Evolutionary conservation across 163 green algal species (phyloP).

Genomic region (Scenedesmus sp.): DNA sequence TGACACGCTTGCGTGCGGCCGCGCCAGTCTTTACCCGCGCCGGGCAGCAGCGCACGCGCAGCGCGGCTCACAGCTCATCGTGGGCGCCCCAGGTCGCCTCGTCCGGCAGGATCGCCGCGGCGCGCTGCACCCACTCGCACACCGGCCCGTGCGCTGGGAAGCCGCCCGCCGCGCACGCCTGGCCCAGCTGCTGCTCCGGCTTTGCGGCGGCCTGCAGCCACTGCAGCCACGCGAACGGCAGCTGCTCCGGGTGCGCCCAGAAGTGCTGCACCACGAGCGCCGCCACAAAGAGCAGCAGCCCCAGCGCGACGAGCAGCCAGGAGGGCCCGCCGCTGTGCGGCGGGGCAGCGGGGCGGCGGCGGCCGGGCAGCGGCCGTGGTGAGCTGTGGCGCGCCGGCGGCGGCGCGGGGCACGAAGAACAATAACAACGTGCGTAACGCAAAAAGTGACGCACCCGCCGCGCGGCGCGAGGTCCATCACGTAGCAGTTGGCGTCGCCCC

Average conservation of each 20-base stretch:
- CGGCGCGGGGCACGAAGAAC: background rate
- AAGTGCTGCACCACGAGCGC: background rate
- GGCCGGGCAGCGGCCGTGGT: background rate
- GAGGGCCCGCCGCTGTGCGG: background rate
- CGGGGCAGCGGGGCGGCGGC: background rate
- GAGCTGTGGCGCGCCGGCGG: background rate
- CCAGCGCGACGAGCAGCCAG: constrained; percentile 2
- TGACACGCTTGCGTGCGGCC: no score
- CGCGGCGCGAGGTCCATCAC: constrained; percentile 29
- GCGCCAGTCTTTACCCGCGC: background rate
- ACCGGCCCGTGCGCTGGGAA: background rate
- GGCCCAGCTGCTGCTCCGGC: background rate
- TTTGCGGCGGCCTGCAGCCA: background rate
- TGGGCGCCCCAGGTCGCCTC: background rate
- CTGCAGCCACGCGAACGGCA: constrained; percentile 3
- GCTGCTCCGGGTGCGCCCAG: constrained; percentile 14
- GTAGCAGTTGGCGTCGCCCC: constrained; percentile 46
- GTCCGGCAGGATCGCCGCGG: constrained; percentile 4
- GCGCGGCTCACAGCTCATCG: constrained; percentile 21
- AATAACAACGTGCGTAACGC: background rate
- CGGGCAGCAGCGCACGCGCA: background rate
- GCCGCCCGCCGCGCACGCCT: background rate
- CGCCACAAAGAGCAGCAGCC: background rate
- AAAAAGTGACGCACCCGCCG: background rate
- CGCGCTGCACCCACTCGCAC: constrained; percentile 6